These are phyloP conservation scores for Candida golubevii DNA, from an alignment of 805 yeast species.

Conservation along the genomic window DNA sequence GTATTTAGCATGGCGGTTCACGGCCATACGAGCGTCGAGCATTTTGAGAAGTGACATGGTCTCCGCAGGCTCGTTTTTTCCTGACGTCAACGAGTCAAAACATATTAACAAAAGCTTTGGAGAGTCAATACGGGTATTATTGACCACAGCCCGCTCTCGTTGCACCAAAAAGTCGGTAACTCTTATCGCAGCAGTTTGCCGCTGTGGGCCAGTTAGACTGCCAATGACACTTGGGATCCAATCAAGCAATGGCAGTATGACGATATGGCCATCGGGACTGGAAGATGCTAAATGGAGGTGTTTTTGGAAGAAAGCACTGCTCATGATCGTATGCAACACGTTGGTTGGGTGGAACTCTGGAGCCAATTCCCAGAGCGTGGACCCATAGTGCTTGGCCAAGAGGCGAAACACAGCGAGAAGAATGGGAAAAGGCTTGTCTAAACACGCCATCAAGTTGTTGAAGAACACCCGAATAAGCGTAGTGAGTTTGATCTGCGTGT, in stretches of 20 bases:
- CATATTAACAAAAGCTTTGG: constrained; percentile 14
- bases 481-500: constrained; percentile 28
- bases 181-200: constrained; percentile 49
- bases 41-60: constrained; percentile 36
- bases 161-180: constrained; percentile 46
- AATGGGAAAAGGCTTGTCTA: constrained; percentile 49
- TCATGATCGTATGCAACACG: constrained; percentile 55
- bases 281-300: constrained; percentile 22
- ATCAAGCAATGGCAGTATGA: constrained; percentile 39
- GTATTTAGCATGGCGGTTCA: constrained; percentile 40
- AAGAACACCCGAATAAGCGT: constrained; percentile 39
- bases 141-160: constrained; percentile 4
- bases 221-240: constrained; percentile 51
- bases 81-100: constrained; percentile 12
- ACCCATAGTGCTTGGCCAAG: constrained; percentile 36
- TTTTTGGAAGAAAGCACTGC: constrained; percentile 45
- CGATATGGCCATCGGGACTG: constrained; percentile 13
- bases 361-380: constrained; percentile 44
- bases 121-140: constrained; percentile 4
- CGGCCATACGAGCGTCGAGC: constrained; percentile 46
- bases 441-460: constrained; percentile 49
- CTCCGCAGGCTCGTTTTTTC: constrained; percentile 16
- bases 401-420: constrained; percentile 48
- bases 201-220: constrained; percentile 45
- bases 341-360: constrained; percentile 53